Evolutionary conservation across 2,329 filamentous ascomycete species (phyloP).

Genomic region (Cladobotryum protrusum): DNA sequence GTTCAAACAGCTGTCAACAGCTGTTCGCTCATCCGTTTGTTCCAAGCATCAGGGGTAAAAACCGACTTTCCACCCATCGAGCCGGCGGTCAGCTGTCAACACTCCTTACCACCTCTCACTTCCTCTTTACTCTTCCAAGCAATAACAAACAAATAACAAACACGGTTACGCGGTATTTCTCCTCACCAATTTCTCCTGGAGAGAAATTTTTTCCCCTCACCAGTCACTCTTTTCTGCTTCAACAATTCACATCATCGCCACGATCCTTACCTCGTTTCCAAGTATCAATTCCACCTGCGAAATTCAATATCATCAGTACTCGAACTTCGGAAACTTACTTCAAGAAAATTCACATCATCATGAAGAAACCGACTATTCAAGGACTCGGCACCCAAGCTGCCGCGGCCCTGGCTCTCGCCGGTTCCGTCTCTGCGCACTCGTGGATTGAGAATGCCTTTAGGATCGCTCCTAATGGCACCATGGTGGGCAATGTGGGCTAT

Average conservation of each 20-base stretch:
- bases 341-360: constrained; percentile 7
- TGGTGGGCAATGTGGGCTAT: constrained; percentile 65
- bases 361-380: constrained; percentile 17
- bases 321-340: background rate
- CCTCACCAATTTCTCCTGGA: constrained; percentile 8
- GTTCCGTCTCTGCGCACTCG: constrained; percentile 53
- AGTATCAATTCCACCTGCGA: background rate
- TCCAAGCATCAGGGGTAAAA: background rate
- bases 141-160: constrained; percentile 9
- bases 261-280: constrained; percentile 1
- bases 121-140: background rate
- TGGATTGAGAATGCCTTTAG: constrained; percentile 76
- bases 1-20: constrained; percentile 5
- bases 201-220: constrained; percentile 10
- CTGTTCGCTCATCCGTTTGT: constrained; percentile 1
- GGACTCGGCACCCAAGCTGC: constrained; percentile 18
- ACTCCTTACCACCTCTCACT: background rate
- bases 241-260: background rate
- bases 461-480: constrained; percentile 67
- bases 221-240: background rate
- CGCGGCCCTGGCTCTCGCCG: constrained; percentile 26
- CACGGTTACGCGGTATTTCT: constrained; percentile 7
- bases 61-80: background rate
- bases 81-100: constrained; percentile 1
- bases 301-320: background rate